Base-by-base conservation (phyloP, 768 basidiomycete species). In the Ramaria sp. region DNA sequence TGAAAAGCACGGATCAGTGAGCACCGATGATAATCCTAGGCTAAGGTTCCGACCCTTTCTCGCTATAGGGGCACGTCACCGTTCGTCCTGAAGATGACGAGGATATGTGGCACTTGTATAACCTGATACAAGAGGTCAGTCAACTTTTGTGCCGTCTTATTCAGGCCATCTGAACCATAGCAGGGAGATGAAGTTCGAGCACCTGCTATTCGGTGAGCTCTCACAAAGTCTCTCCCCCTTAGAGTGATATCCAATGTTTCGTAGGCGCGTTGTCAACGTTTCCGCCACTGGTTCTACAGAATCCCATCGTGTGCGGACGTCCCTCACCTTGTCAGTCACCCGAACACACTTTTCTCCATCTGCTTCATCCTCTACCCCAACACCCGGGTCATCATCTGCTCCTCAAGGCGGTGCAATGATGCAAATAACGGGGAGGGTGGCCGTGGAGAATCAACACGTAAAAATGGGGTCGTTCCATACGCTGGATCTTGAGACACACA, bases 81-180 rank as follows among this genome's bases (percentile, higher is more conserved):
- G 76, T 97, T 46, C 83, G 91, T 49, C 94, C 95, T 4, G 93
- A 99, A 69, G 94, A 98, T 63, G 92, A 97, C 65, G 96, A 99
- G 71, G 96, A 99, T 69, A 96, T 99, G 88, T 99, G 95, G 94
- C 96, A 99, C 77, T 76, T 97, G 30, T 99, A 98, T 71, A 98
- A 99, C 73, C 76, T 99, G 56, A 96, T 99, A 54, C 82, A 89
- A 62, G 77, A 86, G 68, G 80, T 80, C 47, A 51, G 75, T 51
- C 41, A 13, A 54, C 54, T 38, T 55, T 51, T 51, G 57, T 37
- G 34, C 34, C 3, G 27, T 5, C 27, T n/a, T 27, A 5, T 27
- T 27, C 27, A 27, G 27, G 27, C 27, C 27, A 27, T 27, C 27
- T 27, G 27, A 27, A 27, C n/a, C 27, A 27, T 27, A 2, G 27